Evolutionary conservation across 2,329 filamentous ascomycete species (phyloP), one percentile per base, ranked within the genome.

Genomic region (Pseudocercospora vitis): DNA sequence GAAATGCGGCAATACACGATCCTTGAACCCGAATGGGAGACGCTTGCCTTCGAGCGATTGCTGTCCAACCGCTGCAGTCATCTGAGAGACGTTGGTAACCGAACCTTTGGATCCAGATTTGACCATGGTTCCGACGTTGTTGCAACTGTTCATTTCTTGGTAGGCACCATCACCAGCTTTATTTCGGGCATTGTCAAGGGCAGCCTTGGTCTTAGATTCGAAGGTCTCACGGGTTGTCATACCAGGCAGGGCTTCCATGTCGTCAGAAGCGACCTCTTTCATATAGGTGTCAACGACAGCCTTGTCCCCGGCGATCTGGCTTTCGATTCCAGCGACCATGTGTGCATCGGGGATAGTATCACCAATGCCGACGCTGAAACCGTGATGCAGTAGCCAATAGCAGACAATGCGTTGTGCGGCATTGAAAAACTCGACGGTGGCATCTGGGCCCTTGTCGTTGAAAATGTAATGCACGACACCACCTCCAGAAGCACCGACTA

Each of bases 211-310:
- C 75, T 95, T 92, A 76, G 88, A 95, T 75, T 99, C 94, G 69
- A 99, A 99, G 0, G 94, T 97, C 69, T 96, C 91, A 78, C 95
- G 88, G 56, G 99, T 88, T 62, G 95, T 99, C 91, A 99, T 96
- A 82, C 94, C 94, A 37, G 94, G 94, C 50, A 94, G 76, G n/a
- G 91, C 84, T 72, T 99, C 94, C 42, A 99, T 83, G 64, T 86
- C 79, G 71, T 97, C 95, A 47, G 85, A 84, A 3, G 91, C 95
- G 1, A 95, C 95, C 68, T 83, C 78, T 4, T 79, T 78, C 7
- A 91, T 94, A 54, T 95, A 82, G 2, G 80, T 75, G 37, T 85
- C 83, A 52, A 99, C 91, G 62, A 91, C 84, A 0, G 78, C 78
- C 78, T 99, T 99, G 66, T 95, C 85, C 33, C 82, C 80, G 21